These are phyloP conservation scores for Amaranthus hypochondriacus DNA, from an alignment of 148 eudicot genomes.

Conservation along the genomic window DNA sequence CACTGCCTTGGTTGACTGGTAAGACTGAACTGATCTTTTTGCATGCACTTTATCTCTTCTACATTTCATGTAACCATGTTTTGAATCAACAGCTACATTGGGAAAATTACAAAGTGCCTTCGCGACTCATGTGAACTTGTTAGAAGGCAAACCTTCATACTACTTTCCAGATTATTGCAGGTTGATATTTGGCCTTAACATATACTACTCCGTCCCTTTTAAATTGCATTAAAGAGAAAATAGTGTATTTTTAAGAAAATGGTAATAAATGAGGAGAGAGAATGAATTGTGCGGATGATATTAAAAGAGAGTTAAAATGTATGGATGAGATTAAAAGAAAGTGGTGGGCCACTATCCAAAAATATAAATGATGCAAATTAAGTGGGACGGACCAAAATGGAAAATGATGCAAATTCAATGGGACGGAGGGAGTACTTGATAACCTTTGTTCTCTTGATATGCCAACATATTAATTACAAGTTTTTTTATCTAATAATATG, in stretches of 20 bases:
- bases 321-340: too few relatives aligned
- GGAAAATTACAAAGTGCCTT: slow-evolving; percentile 87
- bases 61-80: slow-evolving; percentile 11
- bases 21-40: slow-evolving; percentile 13
- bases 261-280: too few relatives aligned
- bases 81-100: slow-evolving; percentile 59
- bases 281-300: too few relatives aligned
- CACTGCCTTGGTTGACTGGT: slow-evolving; percentile 97
- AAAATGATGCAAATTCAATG: too few relatives aligned
- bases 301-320: too few relatives aligned
- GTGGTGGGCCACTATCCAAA: too few relatives aligned
- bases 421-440: neutral
- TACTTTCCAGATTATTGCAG: slow-evolving; percentile 89
- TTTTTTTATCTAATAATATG: slow-evolving; percentile 14
- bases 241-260: too few relatives aligned
- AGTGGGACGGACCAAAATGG: too few relatives aligned
- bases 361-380: too few relatives aligned
- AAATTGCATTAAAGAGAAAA: too few relatives aligned
- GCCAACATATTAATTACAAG: slow-evolving; percentile 10
- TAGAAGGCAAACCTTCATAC: slow-evolving; percentile 87
- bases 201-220: too few relatives aligned
- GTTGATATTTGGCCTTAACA: slow-evolving; percentile 27
- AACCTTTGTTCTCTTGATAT: neutral
- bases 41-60: neutral
- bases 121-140: slow-evolving; percentile 94